Conservation (phyloP, 176 grass and related monocot genomes). For the Carex parvula region DNA sequence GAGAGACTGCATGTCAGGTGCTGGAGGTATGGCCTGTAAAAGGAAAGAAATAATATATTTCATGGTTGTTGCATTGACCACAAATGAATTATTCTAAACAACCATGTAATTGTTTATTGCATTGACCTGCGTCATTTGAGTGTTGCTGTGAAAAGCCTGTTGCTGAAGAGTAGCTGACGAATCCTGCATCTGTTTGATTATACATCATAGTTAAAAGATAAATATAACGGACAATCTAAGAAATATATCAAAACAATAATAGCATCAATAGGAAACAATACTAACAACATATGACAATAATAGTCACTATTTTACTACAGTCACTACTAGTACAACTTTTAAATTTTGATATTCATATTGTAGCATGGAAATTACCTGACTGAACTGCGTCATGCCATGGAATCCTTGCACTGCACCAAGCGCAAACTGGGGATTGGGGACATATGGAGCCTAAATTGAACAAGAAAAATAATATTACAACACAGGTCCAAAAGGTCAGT, state of each 20-base stretch:
- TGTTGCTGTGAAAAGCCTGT: slow-evolving; percentile 52
- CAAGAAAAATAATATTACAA: slow-evolving; percentile 19
- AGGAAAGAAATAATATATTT: slow-evolving; percentile 21
- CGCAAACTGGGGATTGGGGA: slow-evolving; percentile 49
- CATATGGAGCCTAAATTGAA: slow-evolving; percentile 56
- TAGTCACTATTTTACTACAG: not conserved
- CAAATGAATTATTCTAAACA: not conserved
- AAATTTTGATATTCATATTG: not conserved
- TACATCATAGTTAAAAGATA: not conserved
- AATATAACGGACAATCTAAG: not conserved
- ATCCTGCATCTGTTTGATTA: slow-evolving; percentile 61
- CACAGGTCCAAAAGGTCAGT: not conserved
- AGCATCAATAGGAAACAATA: not conserved
- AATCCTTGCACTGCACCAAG: slow-evolving; percentile 75
- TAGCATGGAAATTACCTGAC: slow-evolving; percentile 49
- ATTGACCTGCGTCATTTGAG: slow-evolving; percentile 64
- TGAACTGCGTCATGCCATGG: slow-evolving; percentile 66
- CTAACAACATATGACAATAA: not conserved
- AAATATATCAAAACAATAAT: not conserved
- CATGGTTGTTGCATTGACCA: not conserved
- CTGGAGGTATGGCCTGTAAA: slow-evolving; percentile 35
- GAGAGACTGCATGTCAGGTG: slow-evolving; percentile 61
- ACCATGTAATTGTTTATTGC: not conserved
- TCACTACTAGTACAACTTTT: not conserved
- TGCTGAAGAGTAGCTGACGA: slow-evolving; percentile 56